A percentile compares a stretch with the other conserved stretches of the same genome.
Evolutionary conservation across 2,329 filamentous ascomycete species (phyloP).

Genomic region (Calonectria naviculata): DNA sequence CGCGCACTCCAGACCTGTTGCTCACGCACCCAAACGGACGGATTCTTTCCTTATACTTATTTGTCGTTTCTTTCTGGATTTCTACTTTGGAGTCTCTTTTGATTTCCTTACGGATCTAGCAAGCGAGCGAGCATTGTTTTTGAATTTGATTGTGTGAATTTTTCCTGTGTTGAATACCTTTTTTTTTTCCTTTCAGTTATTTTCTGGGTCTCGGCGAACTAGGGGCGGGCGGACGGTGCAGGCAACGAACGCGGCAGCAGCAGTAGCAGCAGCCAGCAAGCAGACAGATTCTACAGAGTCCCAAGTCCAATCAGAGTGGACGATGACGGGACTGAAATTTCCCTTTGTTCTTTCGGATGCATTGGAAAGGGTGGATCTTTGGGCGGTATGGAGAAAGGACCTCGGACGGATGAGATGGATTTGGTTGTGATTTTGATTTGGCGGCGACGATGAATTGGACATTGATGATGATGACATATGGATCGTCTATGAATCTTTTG

Average conservation of each 20-base stretch:
- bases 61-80: slow-evolving; percentile 44
- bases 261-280: slow-evolving; percentile 34
- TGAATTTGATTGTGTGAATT: slow-evolving; percentile 40
- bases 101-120: slow-evolving; percentile 49
- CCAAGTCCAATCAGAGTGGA: slow-evolving; percentile 39
- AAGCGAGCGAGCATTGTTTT: slow-evolving; percentile 49
- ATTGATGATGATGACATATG: slow-evolving; percentile 40
- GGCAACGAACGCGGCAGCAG: slow-evolving; percentile 28
- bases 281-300: slow-evolving; percentile 39
- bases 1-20: slow-evolving; percentile 56
- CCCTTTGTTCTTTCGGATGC: slow-evolving; percentile 21
- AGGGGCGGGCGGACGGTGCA: slow-evolving; percentile 21
- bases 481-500: slow-evolving; percentile 40
- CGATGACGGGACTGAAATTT: slow-evolving; percentile 25
- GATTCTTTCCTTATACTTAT: slow-evolving; percentile 44
- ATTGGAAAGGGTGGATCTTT: slow-evolving; percentile 22
- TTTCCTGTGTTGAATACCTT: slow-evolving; percentile 40
- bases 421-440: slow-evolving; percentile 2
- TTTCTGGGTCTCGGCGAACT: slow-evolving; percentile 35
- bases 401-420: slow-evolving; percentile 24
- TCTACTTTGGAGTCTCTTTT: slow-evolving; percentile 43
- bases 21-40: slow-evolving; percentile 59
- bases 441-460: slow-evolving; percentile 34
- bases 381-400: slow-evolving; percentile 1
- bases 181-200: slow-evolving; percentile 26